Conservation (phyloP, 352 stramenopile genomes). For the Globisporangium middletonii region DNA sequence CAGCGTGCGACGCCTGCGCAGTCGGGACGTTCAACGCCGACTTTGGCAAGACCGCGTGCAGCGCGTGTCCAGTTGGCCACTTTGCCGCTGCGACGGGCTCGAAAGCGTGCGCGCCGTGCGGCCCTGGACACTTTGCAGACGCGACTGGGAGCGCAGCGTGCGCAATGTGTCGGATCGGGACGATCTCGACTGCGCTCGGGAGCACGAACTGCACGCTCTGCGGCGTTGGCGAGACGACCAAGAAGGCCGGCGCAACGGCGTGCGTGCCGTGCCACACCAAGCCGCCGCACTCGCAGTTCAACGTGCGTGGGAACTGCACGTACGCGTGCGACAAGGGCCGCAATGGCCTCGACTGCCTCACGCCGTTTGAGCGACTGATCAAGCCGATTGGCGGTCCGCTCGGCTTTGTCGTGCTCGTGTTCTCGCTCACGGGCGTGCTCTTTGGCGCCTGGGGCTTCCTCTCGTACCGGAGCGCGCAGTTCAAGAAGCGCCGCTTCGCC, state of each 20-base stretch:
- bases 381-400: conserved; percentile 74
- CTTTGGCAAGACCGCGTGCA: conserved; percentile 62
- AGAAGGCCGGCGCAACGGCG: conserved; percentile 32
- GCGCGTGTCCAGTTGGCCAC: conserved; percentile 49
- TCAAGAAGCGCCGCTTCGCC: conserved; percentile 42
- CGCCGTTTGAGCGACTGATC: conserved; percentile 75
- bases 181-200: conserved; percentile 40
- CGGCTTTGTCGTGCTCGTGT: conserved; percentile 68
- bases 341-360: conserved; percentile 74
- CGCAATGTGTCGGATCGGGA: conserved; percentile 50
- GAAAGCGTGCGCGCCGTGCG: conserved; percentile 53
- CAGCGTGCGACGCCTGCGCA: conserved; percentile 43
- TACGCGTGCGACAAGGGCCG: conserved; percentile 80
- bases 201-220: conserved; percentile 62
- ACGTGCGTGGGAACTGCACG: conserved; percentile 70
- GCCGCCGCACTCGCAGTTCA: conserved; percentile 65
- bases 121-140: conserved; percentile 44
- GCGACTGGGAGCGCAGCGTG: conserved; percentile 40
- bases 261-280: conserved; percentile 56
- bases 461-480: conserved; percentile 49
- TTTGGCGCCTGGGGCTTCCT: conserved; percentile 69
- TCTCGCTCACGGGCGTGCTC: conserved; percentile 38
- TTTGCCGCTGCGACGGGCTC: conserved; percentile 38
- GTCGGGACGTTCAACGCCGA: conserved; percentile 59
- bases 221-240: conserved; percentile 69